phyloP scores from a whole-genome alignment of 1,284 basidiomycete genomes.

The Ceratobasidium sp. region DNA sequence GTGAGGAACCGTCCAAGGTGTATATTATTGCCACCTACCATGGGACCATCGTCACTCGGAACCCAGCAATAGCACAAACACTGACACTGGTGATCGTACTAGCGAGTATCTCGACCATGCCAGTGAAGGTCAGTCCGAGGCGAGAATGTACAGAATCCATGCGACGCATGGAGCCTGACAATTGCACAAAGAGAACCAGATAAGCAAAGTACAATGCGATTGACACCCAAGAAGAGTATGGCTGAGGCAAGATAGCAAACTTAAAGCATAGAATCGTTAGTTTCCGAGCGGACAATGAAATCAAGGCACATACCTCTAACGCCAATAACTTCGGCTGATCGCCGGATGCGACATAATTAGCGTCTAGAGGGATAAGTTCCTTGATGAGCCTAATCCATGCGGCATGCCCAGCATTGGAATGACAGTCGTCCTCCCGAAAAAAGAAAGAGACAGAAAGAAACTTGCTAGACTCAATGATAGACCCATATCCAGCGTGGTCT shows the following conservation, averaged over 20 bases:
- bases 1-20: conserved; percentile 38
- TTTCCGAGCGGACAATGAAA: neutral
- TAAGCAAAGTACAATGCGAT: conserved; percentile 82
- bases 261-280: neutral
- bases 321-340: conserved; percentile 71
- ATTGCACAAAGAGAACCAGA: conserved; percentile 77
- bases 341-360: conserved; percentile 57
- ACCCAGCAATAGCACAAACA: conserved; percentile 85
- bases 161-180: conserved; percentile 76
- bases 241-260: conserved; percentile 25
- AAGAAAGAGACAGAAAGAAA: conserved; percentile 80
- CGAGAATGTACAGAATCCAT: conserved; percentile 90
- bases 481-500: conserved; percentile 58
- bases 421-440: conserved; percentile 74
- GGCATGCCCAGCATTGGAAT: conserved; percentile 64
- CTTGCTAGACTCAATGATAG: conserved; percentile 64
- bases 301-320: conserved; percentile 62
- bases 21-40: conserved; percentile 61
- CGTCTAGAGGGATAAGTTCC: conserved; percentile 55
- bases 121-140: conserved; percentile 92
- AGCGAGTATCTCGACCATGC: conserved; percentile 86
- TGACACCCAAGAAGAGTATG: conserved; percentile 64
- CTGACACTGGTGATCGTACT: conserved; percentile 93
- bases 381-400: conserved; percentile 68
- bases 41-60: conserved; percentile 86